Evolutionary conservation across 208 protist genomes (phyloP).

Genomic region (Crithidia fasciculata): DNA sequence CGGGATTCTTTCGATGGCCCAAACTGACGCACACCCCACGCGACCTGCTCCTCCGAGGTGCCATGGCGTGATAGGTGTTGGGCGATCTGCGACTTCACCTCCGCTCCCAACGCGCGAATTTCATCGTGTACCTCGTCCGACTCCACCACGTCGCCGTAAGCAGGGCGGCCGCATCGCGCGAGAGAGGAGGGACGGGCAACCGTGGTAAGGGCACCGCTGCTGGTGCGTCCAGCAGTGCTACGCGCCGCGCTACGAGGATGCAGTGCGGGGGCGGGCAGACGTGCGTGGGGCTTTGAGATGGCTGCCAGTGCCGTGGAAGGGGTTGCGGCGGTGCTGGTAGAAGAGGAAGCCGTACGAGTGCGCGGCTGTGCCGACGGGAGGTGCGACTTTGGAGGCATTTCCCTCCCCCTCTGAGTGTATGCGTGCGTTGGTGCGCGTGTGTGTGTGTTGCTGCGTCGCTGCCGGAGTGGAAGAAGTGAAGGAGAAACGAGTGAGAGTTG

Average conservation of each 20-base stretch:
- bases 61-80: slow-evolving; percentile 60
- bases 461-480: no score
- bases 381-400: no score
- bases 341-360: neutral
- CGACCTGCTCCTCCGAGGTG: slow-evolving; percentile 68
- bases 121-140: slow-evolving; percentile 78
- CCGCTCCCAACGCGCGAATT: slow-evolving; percentile 60
- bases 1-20: slow-evolving; percentile 76
- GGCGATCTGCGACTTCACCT: slow-evolving; percentile 53
- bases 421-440: no score
- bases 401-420: no score
- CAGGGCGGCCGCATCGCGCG: neutral
- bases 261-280: no score
- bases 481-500: no score
- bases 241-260: no score
- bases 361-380: no score
- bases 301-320: no score
- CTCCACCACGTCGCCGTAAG: slow-evolving; percentile 67
- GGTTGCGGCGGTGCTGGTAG: neutral
- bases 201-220: neutral
- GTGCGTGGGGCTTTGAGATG: no score
- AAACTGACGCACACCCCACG: slow-evolving; percentile 70
- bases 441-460: no score
- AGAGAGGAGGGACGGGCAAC: neutral
- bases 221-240: neutral